These are phyloP conservation scores for Anthracocystis setariae DNA, from an alignment of 1,284 basidiomycete species.

Conservation along the genomic window DNA sequence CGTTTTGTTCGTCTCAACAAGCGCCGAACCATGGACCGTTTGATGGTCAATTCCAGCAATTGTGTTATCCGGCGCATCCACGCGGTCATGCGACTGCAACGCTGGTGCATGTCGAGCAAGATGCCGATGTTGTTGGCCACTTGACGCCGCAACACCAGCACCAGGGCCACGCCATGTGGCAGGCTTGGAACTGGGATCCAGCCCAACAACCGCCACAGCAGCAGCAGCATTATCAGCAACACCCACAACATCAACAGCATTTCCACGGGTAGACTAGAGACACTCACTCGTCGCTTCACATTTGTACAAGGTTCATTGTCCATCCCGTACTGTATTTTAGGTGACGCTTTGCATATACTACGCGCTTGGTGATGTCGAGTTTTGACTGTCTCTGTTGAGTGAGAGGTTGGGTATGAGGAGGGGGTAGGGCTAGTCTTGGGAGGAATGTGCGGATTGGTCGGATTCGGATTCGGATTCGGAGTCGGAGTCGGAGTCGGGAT, in stretches of 20 bases:
- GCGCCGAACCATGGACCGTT: neutral
- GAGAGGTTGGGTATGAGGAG: no score
- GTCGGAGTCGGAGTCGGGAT: conserved; percentile 2
- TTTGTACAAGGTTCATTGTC: neutral
- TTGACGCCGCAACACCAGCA: no score
- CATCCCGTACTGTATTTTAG: neutral
- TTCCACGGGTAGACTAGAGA: neutral
- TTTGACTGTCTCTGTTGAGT: no score
- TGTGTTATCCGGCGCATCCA: neutral
- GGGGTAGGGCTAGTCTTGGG: no score
- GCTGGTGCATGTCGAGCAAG: no score
- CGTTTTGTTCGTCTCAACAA: conserved; percentile 1
- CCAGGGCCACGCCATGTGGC: neutral
- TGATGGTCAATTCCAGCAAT: neutral
- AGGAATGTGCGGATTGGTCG: no score
- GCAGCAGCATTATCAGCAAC: neutral
- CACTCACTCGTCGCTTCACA: neutral
- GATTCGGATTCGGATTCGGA: no score
- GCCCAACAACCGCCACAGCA: neutral
- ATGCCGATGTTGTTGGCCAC: no score
- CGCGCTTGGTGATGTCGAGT: no score
- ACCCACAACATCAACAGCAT: conserved; percentile 11
- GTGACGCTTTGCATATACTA: neutral
- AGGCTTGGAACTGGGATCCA: neutral
- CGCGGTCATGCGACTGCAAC: no score